phyloP scores from a whole-genome alignment of 2,329 filamentous ascomycete species.

The Cercospora nicotianae region DNA sequence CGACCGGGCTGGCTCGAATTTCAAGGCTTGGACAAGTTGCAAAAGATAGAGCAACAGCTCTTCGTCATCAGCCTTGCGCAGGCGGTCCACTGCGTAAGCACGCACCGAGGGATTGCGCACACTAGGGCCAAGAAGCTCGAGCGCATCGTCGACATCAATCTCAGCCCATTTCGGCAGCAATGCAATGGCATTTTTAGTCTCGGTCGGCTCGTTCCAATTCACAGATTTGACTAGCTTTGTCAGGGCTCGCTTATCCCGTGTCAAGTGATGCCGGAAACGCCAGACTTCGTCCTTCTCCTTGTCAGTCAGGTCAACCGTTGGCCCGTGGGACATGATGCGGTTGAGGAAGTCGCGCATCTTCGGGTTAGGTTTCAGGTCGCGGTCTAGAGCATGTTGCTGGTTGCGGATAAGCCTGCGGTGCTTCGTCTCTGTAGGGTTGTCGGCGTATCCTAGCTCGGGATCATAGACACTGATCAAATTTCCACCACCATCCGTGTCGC shows the following conservation, averaged over 20 bases:
- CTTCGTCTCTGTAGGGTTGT: conserved; percentile 94
- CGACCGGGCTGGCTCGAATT: conserved; percentile 70
- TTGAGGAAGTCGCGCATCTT: conserved; percentile 95
- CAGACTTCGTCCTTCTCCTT: conserved; percentile 96
- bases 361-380: conserved; percentile 92
- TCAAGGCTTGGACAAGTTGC: conserved; percentile 92
- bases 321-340: conserved; percentile 83
- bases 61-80: conserved; percentile 88
- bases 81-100: conserved; percentile 86
- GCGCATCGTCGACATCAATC: conserved; percentile 93
- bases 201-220: conserved; percentile 82
- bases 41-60: conserved; percentile 88
- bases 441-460: conserved; percentile 81
- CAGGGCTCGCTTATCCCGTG: conserved; percentile 78
- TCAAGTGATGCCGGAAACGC: conserved; percentile 95
- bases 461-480: conserved; percentile 86
- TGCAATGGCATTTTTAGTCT: conserved; percentile 85
- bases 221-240: conserved; percentile 99
- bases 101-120: conserved; percentile 87
- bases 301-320: conserved; percentile 80
- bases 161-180: conserved; percentile 92
- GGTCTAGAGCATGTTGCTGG: conserved; percentile 87
- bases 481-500: conserved; percentile 56
- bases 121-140: conserved; percentile 88
- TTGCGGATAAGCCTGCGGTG: conserved; percentile 89